Evolutionary conservation across 2,329 filamentous ascomycete species (phyloP).

Genomic region (Paecilomyces fulvus): DNA sequence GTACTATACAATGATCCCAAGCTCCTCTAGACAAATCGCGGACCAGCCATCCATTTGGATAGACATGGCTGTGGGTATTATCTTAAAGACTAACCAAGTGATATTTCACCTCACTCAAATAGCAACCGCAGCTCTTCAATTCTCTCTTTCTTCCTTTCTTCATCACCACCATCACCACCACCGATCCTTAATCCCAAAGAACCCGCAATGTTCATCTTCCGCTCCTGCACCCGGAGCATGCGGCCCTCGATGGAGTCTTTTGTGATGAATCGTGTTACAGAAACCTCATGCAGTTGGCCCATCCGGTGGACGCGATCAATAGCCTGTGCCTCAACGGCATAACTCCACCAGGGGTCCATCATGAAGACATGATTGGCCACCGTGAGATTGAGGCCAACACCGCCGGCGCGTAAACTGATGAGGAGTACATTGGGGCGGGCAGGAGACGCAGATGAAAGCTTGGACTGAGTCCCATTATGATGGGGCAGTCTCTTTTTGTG

Average conservation of each 20-base stretch:
- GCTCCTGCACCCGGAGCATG: conserved; percentile 87
- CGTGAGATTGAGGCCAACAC: conserved; percentile 88
- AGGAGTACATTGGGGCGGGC: conserved; percentile 53
- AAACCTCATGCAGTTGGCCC: conserved; percentile 81
- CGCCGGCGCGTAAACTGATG: conserved; percentile 78
- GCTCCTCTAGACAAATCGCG: too few species aligned
- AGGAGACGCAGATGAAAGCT: conserved; percentile 9
- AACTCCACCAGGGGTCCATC: conserved; percentile 99
- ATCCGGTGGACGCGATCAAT: conserved; percentile 97
- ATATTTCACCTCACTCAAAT: conserved; percentile 38
- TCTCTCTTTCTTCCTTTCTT: conserved; percentile 80
- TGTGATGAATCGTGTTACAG: conserved; percentile 80
- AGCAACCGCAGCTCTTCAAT: conserved; percentile 94
- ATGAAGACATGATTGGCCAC: conserved; percentile 85
- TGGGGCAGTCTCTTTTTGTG: neutral
- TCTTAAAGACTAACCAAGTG: neutral
- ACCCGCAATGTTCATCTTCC: conserved; percentile 83
- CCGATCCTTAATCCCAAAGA: conserved; percentile 93
- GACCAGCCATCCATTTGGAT: neutral
- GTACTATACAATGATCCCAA: too few species aligned
- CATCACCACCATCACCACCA: conserved; percentile 74
- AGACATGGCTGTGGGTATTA: neutral
- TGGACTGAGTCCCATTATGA: conserved; percentile 2
- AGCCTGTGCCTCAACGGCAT: conserved; percentile 90
- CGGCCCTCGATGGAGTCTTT: conserved; percentile 87